Evolutionary conservation across 1,284 basidiomycete genomes (phyloP), one percentile per base, ranked within the genome.

Genomic region (Meira miltonrushii): DNA sequence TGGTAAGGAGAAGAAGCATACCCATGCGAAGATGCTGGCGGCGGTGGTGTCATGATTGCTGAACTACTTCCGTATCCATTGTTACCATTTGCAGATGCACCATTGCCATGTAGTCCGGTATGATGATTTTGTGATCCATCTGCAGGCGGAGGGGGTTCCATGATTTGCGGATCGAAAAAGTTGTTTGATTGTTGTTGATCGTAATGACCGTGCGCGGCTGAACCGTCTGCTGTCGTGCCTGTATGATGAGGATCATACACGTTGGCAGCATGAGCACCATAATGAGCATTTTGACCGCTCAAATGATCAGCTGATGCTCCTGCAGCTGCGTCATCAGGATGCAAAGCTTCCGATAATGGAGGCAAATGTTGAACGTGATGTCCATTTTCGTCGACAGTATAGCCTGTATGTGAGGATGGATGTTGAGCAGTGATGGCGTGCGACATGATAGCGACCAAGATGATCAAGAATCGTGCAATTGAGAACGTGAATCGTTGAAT

Each of bases 401-500:
- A 41, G 38, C 28, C 50, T 10, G 57, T 55, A 7, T 21, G 62
- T 5, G 65, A 69, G 25, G 33, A 55, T 8, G 61, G 49, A 23
- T 58, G 64, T 23, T 41, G 50, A 4, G 12, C 15, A 1, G 69
- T 70, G 69, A 69, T 68, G 43, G 55, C 17, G 2, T 40, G 53
- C 23, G 69, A 71, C 56, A 51, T 49, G 19, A 0, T 48, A 37
- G 62, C 63, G 64, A 44, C 68, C 38, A 17, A 44, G 55, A 46
- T 61, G 17, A 62, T 66, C 33, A 43, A 39, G 8, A 44, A 59
- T 25, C 17, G 23, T 25, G 43, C 8, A n/a, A n/a, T 17, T 17
- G 43, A 44, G 17, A 17, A 25, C 9, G 17, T 17, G 43, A 17
- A 25, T 17, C 23, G 43, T 44, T 17, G 43, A 44, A 25, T 44